Evolutionary conservation across 352 stramenopile genomes (phyloP).

Genomic region (Globisporangium nodosum): DNA sequence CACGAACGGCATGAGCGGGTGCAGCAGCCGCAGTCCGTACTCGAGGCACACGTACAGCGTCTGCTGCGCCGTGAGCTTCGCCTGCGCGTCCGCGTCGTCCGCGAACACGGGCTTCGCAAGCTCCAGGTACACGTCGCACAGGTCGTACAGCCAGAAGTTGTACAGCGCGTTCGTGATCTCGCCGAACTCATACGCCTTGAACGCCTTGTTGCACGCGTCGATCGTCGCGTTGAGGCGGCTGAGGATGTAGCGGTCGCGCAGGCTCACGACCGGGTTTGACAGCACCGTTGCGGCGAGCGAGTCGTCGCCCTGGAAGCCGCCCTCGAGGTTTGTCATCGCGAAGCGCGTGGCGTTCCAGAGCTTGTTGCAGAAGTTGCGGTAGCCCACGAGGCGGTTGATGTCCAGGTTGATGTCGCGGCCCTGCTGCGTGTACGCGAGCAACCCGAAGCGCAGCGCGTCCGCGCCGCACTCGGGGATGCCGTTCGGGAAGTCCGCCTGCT

Average conservation of each 20-base stretch:
- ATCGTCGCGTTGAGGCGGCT: conserved; percentile 79
- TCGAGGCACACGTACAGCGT: conserved; percentile 85
- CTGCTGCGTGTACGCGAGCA: conserved; percentile 94
- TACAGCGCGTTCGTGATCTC: conserved; percentile 94
- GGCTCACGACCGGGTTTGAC: conserved; percentile 53
- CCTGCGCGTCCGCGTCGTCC: conserved; percentile 52
- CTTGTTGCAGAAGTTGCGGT: conserved; percentile 99
- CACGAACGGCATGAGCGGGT: conserved; percentile 98
- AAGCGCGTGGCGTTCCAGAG: conserved; percentile 99
- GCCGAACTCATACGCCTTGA: conserved; percentile 95
- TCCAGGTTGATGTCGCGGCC: conserved; percentile 99
- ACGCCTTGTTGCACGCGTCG: conserved; percentile 70
- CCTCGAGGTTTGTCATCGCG: conserved; percentile 95
- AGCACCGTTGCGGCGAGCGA: conserved; percentile 54
- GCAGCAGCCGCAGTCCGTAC: conserved; percentile 87
- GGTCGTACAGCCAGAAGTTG: conserved; percentile 97
- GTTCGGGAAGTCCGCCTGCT: conserved; percentile 96
- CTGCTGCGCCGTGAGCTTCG: conserved; percentile 76
- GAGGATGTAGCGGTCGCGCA: conserved; percentile 78
- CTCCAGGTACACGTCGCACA: conserved; percentile 99
- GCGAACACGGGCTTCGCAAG: conserved; percentile 97
- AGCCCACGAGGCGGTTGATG: conserved; percentile 98
- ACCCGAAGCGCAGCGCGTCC: conserved; percentile 97
- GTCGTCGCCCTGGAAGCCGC: conserved; percentile 48
- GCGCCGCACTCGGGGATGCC: conserved; percentile 99